These are phyloP conservation scores for Thamnidium elegans DNA, from an alignment of 192 early-diverging fungal species.

Conservation along the genomic window DNA sequence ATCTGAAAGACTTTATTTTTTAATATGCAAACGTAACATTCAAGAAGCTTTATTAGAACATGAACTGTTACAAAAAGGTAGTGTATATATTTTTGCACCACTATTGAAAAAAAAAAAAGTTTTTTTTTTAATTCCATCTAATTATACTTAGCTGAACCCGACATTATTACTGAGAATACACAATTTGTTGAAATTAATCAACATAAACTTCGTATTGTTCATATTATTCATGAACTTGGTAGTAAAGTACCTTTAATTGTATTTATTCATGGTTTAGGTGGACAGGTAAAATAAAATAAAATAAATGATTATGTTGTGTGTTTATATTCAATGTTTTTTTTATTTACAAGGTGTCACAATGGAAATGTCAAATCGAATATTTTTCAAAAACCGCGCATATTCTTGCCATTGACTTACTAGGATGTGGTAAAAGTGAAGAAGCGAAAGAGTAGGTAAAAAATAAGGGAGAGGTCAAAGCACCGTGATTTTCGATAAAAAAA, in stretches of 20 bases:
- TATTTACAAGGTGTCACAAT: conserved; percentile 47
- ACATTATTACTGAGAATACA: conserved; percentile 36
- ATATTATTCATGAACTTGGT: conserved; percentile 52
- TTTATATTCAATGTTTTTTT: conserved; percentile 8
- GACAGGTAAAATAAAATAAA: conserved; percentile 41
- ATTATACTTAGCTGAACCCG: conserved; percentile 26
- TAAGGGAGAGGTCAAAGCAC: background rate
- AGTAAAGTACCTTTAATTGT: conserved; percentile 52
- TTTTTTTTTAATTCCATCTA: background rate
- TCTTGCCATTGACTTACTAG: conserved; percentile 52
- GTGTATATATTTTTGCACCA: background rate
- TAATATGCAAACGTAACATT: conserved; percentile 12
- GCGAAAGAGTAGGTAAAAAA: conserved; percentile 37
- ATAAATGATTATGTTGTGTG: background rate
- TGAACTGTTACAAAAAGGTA: conserved; percentile 16
- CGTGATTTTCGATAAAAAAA: too few relatives aligned
- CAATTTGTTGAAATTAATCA: conserved; percentile 48
- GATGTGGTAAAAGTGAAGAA: conserved; percentile 55
- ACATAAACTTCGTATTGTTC: conserved; percentile 47
- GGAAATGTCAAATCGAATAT: conserved; percentile 54
- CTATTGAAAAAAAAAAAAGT: too few relatives aligned
- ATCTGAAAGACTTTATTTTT: conserved; percentile 3
- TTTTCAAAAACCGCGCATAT: conserved; percentile 51
- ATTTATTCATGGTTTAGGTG: conserved; percentile 59
- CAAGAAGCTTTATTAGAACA: conserved; percentile 15